Conservation (phyloP, 768 basidiomycete species). For the Ramaria sp. region DNA sequence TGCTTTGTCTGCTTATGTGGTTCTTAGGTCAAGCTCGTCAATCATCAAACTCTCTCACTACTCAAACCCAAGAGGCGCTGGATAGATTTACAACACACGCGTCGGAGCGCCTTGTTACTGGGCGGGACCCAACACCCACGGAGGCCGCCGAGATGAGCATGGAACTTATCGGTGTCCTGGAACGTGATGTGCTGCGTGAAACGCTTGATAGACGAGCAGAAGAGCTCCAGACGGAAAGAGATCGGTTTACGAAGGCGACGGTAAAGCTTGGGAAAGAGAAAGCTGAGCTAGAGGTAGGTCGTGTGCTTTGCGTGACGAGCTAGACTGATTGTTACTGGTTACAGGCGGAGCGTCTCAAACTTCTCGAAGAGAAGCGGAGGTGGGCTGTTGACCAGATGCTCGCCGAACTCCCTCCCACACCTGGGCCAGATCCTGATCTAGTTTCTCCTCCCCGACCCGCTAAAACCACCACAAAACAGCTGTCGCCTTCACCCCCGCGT, state of each 20-base stretch:
- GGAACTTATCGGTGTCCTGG: constrained; percentile 43
- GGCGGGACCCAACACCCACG: constrained; percentile 16
- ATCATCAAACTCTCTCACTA: constrained; percentile 13
- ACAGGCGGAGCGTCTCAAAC: constrained; percentile 50
- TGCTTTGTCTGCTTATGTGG: background rate
- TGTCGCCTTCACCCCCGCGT: background rate
- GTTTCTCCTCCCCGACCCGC: constrained; percentile 15
- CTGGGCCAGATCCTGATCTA: constrained; percentile 13
- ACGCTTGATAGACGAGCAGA: constrained; percentile 39
- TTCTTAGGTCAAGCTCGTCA: constrained; percentile 32
- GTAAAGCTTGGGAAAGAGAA: constrained; percentile 55
- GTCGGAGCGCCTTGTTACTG: constrained; percentile 19
- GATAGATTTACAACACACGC: constrained; percentile 39
- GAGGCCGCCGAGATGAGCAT: constrained; percentile 35
- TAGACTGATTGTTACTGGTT: background rate
- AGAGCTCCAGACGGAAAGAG: constrained; percentile 56
- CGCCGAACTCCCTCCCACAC: constrained; percentile 41
- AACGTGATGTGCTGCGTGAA: constrained; percentile 43
- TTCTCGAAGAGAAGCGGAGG: constrained; percentile 62
- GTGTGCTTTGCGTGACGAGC: background rate
- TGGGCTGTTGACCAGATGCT: constrained; percentile 55
- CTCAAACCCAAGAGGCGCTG: constrained; percentile 37
- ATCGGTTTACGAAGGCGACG: constrained; percentile 53
- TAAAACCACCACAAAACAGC: background rate
- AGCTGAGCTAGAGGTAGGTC: constrained; percentile 50